phyloP scores from a whole-genome alignment of 768 basidiomycete species.

The Tephrocybe rancida region DNA sequence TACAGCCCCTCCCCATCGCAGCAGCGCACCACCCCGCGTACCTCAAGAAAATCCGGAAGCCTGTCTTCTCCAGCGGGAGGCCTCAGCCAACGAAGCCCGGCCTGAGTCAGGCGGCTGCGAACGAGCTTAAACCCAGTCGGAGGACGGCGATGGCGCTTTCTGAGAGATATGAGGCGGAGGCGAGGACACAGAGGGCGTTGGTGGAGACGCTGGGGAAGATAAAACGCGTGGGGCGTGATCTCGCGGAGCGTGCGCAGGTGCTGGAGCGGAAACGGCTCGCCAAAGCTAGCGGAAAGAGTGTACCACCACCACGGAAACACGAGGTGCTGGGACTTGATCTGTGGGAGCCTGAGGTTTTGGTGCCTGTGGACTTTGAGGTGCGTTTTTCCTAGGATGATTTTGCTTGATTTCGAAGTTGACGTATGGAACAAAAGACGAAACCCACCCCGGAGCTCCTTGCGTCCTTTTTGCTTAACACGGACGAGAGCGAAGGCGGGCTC shows the following conservation, averaged over 20 bases:
- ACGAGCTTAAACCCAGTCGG: not conserved
- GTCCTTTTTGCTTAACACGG: slow-evolving; percentile 18
- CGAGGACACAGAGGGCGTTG: slow-evolving; percentile 25
- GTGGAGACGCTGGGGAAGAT: slow-evolving; percentile 22
- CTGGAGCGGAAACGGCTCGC: slow-evolving; percentile 5
- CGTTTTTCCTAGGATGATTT: slow-evolving; percentile 1
- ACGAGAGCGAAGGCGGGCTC: slow-evolving; percentile 1
- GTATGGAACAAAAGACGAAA: slow-evolving; percentile 13
- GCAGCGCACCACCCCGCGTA: slow-evolving; percentile 48
- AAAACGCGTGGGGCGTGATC: slow-evolving; percentile 8
- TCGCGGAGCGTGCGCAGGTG: slow-evolving; percentile 3
- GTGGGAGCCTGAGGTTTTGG: slow-evolving; percentile 16
- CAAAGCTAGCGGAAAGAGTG: not conserved
- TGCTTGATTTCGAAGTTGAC: not conserved
- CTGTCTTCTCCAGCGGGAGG: slow-evolving; percentile 21
- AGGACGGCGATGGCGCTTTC: slow-evolving; percentile 22
- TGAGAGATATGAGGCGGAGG: slow-evolving; percentile 22
- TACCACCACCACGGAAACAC: not conserved
- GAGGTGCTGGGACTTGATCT: slow-evolving; percentile 11
- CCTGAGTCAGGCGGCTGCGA: not conserved
- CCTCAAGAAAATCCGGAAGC: slow-evolving; percentile 33
- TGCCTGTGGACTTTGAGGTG: slow-evolving; percentile 20
- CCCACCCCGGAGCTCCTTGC: slow-evolving; percentile 21
- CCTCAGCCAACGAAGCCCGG: not conserved
- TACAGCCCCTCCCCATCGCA: slow-evolving; percentile 40